Evolutionary conservation across 2,329 filamentous ascomycete species (phyloP).

Genomic region (Ceratocystis ficicola): DNA sequence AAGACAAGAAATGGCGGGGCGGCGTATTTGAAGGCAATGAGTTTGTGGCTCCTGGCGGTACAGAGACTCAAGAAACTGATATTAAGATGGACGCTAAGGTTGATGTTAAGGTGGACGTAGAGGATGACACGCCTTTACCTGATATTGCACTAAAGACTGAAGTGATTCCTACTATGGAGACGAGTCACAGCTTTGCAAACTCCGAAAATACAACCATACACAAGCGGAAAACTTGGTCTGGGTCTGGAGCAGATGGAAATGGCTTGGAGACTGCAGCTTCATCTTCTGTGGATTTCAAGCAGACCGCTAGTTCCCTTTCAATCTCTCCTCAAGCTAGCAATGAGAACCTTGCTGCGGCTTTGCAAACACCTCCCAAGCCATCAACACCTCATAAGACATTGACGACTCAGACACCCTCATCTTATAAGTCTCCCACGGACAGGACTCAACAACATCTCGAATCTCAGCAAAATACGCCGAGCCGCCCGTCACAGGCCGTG

Average conservation of each 20-base stretch:
- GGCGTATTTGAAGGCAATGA: conserved; percentile 61
- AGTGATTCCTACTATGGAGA: conserved; percentile 35
- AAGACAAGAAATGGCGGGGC: conserved; percentile 65
- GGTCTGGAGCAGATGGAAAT: conserved; percentile 19
- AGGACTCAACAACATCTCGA: background rate
- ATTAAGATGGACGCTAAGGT: background rate
- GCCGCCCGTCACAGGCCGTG: conserved; percentile 6
- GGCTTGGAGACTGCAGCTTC: conserved; percentile 22
- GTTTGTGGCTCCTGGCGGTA: conserved; percentile 28
- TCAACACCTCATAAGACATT: background rate
- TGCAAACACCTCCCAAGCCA: conserved; percentile 12
- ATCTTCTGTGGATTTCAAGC: conserved; percentile 13
- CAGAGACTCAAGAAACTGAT: background rate
- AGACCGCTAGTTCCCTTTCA: conserved; percentile 7
- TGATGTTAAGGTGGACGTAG: background rate
- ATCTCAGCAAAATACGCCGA: background rate
- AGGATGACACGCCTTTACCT: background rate
- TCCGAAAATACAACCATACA: conserved; percentile 29
- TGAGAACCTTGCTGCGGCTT: conserved; percentile 14
- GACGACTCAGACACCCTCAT: background rate
- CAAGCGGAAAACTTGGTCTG: conserved; percentile 15
- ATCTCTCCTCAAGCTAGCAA: conserved; percentile 16
- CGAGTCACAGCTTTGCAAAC: conserved; percentile 41
- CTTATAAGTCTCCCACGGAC: background rate
- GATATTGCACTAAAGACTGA: conserved; percentile 1